phyloP scores from a whole-genome alignment of 2,329 filamentous ascomycete genomes.

The Colletotrichum plurivorum region DNA sequence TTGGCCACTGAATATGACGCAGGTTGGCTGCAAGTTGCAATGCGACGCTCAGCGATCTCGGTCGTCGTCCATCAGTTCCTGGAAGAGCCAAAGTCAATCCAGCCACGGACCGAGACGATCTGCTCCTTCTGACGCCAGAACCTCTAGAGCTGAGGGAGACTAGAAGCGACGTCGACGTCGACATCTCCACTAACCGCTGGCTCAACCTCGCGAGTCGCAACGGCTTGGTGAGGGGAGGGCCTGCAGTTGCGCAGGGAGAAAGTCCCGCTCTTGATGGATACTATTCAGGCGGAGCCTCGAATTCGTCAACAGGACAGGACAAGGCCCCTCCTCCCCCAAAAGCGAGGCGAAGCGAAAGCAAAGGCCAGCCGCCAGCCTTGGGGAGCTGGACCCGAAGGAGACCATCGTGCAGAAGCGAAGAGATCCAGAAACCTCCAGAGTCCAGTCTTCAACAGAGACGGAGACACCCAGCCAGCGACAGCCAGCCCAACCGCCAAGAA shows the following conservation, averaged over 20 bases:
- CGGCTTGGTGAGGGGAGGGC: neutral
- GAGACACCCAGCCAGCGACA: neutral
- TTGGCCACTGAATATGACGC: constrained; percentile 35
- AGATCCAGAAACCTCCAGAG: constrained; percentile 25
- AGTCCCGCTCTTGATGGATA: constrained; percentile 11
- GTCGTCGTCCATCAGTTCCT: constrained; percentile 33
- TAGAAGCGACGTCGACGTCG: constrained; percentile 18
- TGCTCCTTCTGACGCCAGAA: constrained; percentile 1
- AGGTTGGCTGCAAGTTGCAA: constrained; percentile 19
- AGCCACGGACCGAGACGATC: constrained; percentile 23
- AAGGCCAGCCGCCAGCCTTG: constrained; percentile 12
- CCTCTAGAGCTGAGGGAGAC: constrained; percentile 4
- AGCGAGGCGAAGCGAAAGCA: constrained; percentile 27
- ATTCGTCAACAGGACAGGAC: neutral
- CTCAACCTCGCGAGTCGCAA: neutral
- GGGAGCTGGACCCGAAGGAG: constrained; percentile 16
- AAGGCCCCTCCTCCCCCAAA: neutral
- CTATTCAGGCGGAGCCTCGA: constrained; percentile 16
- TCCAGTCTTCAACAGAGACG: neutral
- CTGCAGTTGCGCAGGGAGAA: constrained; percentile 9
- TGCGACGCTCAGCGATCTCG: constrained; percentile 16
- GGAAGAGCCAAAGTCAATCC: constrained; percentile 14
- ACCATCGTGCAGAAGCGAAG: constrained; percentile 23
- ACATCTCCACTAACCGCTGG: constrained; percentile 7
- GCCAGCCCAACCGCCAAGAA: constrained; percentile 9